These are phyloP conservation scores for Bondarzewia mesenterica DNA, from an alignment of 1,284 basidiomycete species.

Conservation along the genomic window DNA sequence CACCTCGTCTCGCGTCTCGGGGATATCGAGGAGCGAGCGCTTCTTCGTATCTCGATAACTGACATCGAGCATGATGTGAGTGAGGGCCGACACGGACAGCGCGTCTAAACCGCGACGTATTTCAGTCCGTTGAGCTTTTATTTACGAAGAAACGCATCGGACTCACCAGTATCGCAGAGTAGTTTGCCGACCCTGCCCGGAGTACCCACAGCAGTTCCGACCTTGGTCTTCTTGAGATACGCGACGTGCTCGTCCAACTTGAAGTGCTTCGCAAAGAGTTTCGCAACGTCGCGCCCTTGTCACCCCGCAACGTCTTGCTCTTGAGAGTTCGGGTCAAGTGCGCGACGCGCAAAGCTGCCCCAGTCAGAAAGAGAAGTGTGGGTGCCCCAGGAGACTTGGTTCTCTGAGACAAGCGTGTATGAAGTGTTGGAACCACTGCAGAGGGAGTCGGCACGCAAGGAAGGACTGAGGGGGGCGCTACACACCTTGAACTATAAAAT, in stretches of 20 bases:
- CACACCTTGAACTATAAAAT: slow-evolving; percentile 69
- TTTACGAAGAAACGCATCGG: not conserved
- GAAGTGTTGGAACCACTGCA: slow-evolving; percentile 60
- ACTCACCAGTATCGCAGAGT: slow-evolving; percentile 64
- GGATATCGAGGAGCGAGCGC: slow-evolving; percentile 68
- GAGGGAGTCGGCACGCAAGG: not conserved
- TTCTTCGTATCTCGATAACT: slow-evolving; percentile 68
- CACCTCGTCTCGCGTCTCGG: slow-evolving; percentile 75
- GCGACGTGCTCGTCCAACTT: slow-evolving; percentile 74
- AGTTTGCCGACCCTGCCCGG: slow-evolving; percentile 77
- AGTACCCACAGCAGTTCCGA: slow-evolving; percentile 75
- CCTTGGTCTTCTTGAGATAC: slow-evolving; percentile 67
- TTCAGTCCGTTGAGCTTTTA: not conserved
- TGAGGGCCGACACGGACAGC: slow-evolving; percentile 59
- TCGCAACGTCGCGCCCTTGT: slow-evolving; percentile 81
- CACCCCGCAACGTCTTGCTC: slow-evolving; percentile 57
- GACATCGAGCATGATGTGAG: slow-evolving; percentile 74
- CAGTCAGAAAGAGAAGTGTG: slow-evolving; percentile 68
- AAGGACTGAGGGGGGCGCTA: slow-evolving; percentile 8
- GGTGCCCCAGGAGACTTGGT: slow-evolving; percentile 72
- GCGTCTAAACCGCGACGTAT: slow-evolving; percentile 40
- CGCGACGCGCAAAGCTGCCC: slow-evolving; percentile 72
- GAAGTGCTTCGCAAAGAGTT: slow-evolving; percentile 82
- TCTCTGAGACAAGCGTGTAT: slow-evolving; percentile 58
- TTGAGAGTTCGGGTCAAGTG: slow-evolving; percentile 68